Conservation (phyloP, 306 rosid genomes). For the Chamaecrista fasciculata region DNA sequence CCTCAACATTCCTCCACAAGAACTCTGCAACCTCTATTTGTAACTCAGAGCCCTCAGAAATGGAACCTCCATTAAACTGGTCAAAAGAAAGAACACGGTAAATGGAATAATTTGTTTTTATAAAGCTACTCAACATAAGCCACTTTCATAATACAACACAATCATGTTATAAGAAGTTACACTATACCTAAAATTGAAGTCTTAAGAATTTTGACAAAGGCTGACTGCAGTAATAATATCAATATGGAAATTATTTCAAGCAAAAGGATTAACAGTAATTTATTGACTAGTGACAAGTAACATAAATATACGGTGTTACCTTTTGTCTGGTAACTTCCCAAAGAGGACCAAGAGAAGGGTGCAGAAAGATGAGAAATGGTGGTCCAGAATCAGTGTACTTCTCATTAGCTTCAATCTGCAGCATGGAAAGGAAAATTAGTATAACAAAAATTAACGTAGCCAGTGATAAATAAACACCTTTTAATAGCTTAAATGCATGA, state of each 20-base stretch:
- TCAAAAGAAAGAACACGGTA: conserved; percentile 26
- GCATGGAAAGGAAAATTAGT: conserved; percentile 14
- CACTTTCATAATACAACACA: conserved; percentile 6
- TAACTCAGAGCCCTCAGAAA: conserved; percentile 81
- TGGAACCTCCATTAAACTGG: conserved; percentile 84
- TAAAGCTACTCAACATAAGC: conserved; percentile 23
- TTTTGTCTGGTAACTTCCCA: conserved; percentile 95
- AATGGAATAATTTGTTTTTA: conserved; percentile 22
- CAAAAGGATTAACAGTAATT: conserved; percentile 9
- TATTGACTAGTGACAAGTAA: conserved; percentile 15
- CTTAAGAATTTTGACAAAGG: not conserved
- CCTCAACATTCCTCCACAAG: conserved; percentile 91
- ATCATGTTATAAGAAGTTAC: not conserved
- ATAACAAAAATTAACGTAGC: conserved; percentile 17
- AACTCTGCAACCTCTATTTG: conserved; percentile 92
- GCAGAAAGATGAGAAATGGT: conserved; percentile 87
- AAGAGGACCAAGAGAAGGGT: conserved; percentile 97
- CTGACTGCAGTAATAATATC: not conserved
- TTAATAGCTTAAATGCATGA: conserved; percentile 26
- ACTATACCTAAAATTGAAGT: not conserved
- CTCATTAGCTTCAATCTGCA: conserved; percentile 79
- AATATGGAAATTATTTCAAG: not conserved
- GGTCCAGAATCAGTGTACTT: conserved; percentile 77
- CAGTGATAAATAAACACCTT: conserved; percentile 6
- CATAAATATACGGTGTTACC: conserved; percentile 35